These are phyloP conservation scores for Guyanaporus albipodus DNA, from an alignment of 768 basidiomycete species.

Conservation along the genomic window DNA sequence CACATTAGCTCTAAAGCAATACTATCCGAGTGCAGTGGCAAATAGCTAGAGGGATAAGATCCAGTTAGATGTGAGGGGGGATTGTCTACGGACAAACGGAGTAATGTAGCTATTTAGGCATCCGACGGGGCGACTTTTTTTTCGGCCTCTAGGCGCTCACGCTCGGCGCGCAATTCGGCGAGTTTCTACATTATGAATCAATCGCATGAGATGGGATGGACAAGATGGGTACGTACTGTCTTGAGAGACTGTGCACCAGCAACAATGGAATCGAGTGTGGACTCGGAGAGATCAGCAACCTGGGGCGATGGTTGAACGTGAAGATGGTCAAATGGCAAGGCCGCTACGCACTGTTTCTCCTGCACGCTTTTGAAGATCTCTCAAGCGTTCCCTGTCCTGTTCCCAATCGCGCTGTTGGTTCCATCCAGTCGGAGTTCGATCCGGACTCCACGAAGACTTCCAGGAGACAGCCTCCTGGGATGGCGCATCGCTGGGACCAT, in stretches of 20 bases:
- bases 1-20: background rate
- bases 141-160: conserved; percentile 45
- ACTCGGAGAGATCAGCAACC: conserved; percentile 66
- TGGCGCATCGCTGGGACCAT: background rate
- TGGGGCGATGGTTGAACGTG: background rate
- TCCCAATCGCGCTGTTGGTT: conserved; percentile 37
- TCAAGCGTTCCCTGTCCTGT: conserved; percentile 45
- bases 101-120: conserved; percentile 24
- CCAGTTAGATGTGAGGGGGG: conserved; percentile 26
- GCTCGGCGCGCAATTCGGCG: conserved; percentile 24
- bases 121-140: conserved; percentile 27
- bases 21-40: background rate
- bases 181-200: conserved; percentile 30
- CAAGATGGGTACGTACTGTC: conserved; percentile 39
- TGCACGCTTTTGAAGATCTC: conserved; percentile 45
- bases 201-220: background rate
- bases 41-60: conserved; percentile 24
- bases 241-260: conserved; percentile 56
- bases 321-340: background rate
- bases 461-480: conserved; percentile 7
- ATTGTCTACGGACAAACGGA: conserved; percentile 17
- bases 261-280: conserved; percentile 59
- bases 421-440: conserved; percentile 17
- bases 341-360: conserved; percentile 42
- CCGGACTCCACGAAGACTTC: conserved; percentile 3